phyloP scores from a whole-genome alignment of 1,284 basidiomycete genomes.

The Ceratobasidium sp. region DNA sequence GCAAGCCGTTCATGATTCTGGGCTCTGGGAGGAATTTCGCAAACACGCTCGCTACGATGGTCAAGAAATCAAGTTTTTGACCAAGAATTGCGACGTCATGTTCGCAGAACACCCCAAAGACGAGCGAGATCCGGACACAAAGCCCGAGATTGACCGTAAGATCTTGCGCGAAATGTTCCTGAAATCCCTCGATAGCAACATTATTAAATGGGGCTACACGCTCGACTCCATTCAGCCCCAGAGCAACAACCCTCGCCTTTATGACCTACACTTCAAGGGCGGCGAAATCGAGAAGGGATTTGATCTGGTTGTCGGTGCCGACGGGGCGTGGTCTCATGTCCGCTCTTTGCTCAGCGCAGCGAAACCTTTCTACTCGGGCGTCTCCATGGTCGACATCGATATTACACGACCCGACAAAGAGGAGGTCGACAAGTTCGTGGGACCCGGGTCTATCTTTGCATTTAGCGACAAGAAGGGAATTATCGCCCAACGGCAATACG shows the following conservation, averaged over 20 bases:
- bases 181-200: conserved; percentile 44
- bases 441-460: conserved; percentile 48
- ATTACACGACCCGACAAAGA: conserved; percentile 46
- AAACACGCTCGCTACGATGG: conserved; percentile 46
- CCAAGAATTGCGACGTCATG: conserved; percentile 44
- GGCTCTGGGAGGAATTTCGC: conserved; percentile 48
- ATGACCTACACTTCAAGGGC: conserved; percentile 43
- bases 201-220: conserved; percentile 47
- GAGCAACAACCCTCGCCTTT: neutral
- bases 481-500: conserved; percentile 51
- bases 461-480: conserved; percentile 47
- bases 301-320: conserved; percentile 56
- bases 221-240: conserved; percentile 40
- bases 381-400: conserved; percentile 48
- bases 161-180: conserved; percentile 48
- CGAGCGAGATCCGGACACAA: conserved; percentile 29
- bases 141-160: conserved; percentile 43
- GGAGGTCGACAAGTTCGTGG: conserved; percentile 46
- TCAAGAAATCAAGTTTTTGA: conserved; percentile 47
- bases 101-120: neutral
- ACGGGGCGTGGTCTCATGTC: conserved; percentile 56
- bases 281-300: conserved; percentile 38
- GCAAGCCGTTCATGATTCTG: conserved; percentile 48
- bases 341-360: conserved; percentile 50
- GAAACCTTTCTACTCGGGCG: conserved; percentile 51